phyloP scores from a whole-genome alignment of 306 rosid genomes.

The Canavalia ensiformis region DNA sequence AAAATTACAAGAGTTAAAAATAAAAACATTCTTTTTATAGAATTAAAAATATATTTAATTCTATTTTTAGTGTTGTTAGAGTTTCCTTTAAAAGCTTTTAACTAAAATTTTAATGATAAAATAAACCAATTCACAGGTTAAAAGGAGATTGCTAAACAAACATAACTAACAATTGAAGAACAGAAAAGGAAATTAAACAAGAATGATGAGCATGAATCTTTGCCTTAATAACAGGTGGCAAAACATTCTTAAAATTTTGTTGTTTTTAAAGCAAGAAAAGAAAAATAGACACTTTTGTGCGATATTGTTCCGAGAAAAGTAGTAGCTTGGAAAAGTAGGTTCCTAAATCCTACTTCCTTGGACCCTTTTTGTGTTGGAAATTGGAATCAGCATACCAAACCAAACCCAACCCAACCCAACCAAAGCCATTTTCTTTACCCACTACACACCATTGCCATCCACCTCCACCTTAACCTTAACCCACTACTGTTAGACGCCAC shows the following conservation, averaged over 20 bases:
- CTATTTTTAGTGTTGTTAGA: too few species aligned
- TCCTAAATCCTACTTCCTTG: background rate
- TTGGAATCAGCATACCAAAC: constrained; percentile 1
- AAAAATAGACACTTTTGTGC: background rate
- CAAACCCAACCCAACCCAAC: constrained; percentile 23
- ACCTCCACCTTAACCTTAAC: constrained; percentile 4
- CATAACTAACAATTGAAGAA: too few species aligned
- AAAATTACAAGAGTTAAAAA: too few species aligned
- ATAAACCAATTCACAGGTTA: too few species aligned
- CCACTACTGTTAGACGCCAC: background rate
- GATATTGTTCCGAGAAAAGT: background rate
- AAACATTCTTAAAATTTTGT: background rate
- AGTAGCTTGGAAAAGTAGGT: background rate
- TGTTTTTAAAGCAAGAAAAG: background rate
- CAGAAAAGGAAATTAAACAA: too few species aligned
- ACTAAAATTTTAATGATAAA: too few species aligned
- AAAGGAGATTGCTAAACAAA: too few species aligned
- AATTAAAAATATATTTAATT: too few species aligned
- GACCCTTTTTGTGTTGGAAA: background rate
- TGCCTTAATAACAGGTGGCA: too few species aligned
- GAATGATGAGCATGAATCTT: too few species aligned
- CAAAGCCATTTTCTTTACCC: constrained; percentile 2
- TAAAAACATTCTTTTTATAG: too few species aligned
- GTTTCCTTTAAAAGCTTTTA: too few species aligned
- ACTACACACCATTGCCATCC: constrained; percentile 8